phyloP scores from a whole-genome alignment of 1,284 basidiomycete species.

The Puccinia horiana region DNA sequence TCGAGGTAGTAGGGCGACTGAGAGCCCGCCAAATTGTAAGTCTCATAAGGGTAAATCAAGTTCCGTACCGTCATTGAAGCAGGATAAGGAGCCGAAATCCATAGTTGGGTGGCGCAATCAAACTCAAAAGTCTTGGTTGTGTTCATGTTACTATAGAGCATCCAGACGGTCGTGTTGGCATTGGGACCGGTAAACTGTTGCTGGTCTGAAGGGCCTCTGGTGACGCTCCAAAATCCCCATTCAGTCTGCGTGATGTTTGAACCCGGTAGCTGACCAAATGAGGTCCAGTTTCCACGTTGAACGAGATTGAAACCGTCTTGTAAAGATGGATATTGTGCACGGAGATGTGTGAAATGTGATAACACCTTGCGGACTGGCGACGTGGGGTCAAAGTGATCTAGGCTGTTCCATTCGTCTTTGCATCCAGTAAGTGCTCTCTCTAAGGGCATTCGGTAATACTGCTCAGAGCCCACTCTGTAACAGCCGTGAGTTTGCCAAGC shows the following conservation, averaged over 20 bases:
- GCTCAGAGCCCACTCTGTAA: slow-evolving; percentile 79
- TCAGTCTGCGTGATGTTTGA: slow-evolving; percentile 77
- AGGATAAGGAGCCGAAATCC: slow-evolving; percentile 68
- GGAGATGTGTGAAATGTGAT: slow-evolving; percentile 71
- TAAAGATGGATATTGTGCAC: slow-evolving; percentile 69
- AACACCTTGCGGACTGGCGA: slow-evolving; percentile 72
- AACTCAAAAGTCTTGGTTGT: slow-evolving; percentile 42
- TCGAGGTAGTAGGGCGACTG: slow-evolving; percentile 66
- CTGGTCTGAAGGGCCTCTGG: slow-evolving; percentile 53
- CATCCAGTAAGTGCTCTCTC: slow-evolving; percentile 76
- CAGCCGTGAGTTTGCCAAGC: slow-evolving; percentile 92
- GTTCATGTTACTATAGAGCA: slow-evolving; percentile 48
- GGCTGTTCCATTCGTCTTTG: slow-evolving; percentile 79
- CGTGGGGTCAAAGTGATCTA: slow-evolving; percentile 92
- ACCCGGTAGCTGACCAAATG: slow-evolving; percentile 72
- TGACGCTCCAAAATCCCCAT: slow-evolving; percentile 80
- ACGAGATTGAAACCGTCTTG: slow-evolving; percentile 81
- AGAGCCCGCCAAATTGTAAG: slow-evolving; percentile 69
- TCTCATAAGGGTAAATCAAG: slow-evolving; percentile 78
- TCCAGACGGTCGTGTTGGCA: slow-evolving; percentile 57
- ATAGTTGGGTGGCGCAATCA: slow-evolving; percentile 59
- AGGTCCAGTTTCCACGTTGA: slow-evolving; percentile 78
- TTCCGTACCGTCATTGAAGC: slow-evolving; percentile 69
- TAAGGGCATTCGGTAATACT: slow-evolving; percentile 85
- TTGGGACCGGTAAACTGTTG: slow-evolving; percentile 65